Evolutionary conservation across 371 early-diverging fungal species (phyloP).

Genomic region (Mucor ambiguus): DNA sequence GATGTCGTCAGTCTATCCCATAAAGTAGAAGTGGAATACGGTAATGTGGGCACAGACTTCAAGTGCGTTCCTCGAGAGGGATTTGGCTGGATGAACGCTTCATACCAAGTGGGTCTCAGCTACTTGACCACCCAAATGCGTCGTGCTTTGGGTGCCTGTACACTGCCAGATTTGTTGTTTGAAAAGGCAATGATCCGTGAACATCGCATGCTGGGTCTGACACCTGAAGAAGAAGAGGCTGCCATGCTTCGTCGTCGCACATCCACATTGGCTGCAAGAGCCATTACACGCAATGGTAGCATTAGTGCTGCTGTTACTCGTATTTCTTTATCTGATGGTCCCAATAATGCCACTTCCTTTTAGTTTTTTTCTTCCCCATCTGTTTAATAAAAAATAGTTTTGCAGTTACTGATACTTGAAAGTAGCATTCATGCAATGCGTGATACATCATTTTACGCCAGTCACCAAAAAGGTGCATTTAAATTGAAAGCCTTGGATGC

Average conservation of each 20-base stretch:
- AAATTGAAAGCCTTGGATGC: neutral
- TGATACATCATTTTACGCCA: neutral
- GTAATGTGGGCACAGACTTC: slow-evolving; percentile 94
- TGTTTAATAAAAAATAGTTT: neutral
- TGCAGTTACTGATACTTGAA: neutral
- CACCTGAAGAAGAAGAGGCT: slow-evolving; percentile 27
- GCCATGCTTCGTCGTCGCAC: slow-evolving; percentile 25
- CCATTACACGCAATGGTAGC: slow-evolving; percentile 28
- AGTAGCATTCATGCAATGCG: neutral
- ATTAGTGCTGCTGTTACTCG: slow-evolving; percentile 31
- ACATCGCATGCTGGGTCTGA: slow-evolving; percentile 31
- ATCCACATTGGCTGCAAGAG: slow-evolving; percentile 26
- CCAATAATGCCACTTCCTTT: neutral
- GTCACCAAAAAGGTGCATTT: neutral
- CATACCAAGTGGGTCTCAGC: slow-evolving; percentile 83
- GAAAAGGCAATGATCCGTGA: slow-evolving; percentile 42
- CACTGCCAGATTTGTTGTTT: slow-evolving; percentile 76
- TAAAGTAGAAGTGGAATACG: slow-evolving; percentile 93
- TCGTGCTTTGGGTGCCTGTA: slow-evolving; percentile 85
- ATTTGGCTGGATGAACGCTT: slow-evolving; percentile 99
- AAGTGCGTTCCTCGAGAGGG: slow-evolving; percentile 94
- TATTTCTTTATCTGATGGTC: slow-evolving; percentile 21
- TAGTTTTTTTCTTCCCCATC: neutral
- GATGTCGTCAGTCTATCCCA: slow-evolving; percentile 93
- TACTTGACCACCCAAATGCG: slow-evolving; percentile 78